phyloP scores from a whole-genome alignment of 1,284 basidiomycete species.

The Ganoderma boninense region DNA sequence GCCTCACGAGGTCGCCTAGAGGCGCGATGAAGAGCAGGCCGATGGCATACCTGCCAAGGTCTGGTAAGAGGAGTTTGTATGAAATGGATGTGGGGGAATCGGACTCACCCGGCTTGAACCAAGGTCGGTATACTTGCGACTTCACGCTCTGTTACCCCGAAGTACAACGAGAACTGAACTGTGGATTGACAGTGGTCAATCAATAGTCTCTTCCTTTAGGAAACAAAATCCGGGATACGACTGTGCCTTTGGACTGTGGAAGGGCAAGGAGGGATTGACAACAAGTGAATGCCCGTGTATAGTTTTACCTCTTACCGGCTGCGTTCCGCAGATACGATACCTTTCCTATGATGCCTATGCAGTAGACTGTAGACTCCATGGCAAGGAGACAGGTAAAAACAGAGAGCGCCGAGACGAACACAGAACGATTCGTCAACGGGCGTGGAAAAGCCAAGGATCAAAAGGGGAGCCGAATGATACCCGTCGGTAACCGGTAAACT shows the following conservation, averaged over 20 bases:
- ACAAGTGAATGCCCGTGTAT: neutral
- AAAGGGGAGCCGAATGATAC: neutral
- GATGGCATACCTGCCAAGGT: slow-evolving; percentile 48
- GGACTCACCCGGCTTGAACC: slow-evolving; percentile 55
- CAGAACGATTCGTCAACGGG: neutral
- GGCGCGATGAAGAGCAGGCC: slow-evolving; percentile 62
- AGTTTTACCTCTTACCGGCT: neutral
- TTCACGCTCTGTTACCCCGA: slow-evolving; percentile 62
- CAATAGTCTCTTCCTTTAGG: neutral
- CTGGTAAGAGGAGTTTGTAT: neutral
- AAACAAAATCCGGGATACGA: neutral
- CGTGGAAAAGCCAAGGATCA: neutral
- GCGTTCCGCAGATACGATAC: neutral
- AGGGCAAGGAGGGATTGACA: no score
- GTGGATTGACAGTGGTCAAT: slow-evolving; percentile 19
- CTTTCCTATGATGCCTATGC: neutral
- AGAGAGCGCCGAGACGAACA: neutral
- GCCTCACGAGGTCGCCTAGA: slow-evolving; percentile 59
- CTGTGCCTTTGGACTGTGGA: neutral
- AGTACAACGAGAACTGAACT: slow-evolving; percentile 65
- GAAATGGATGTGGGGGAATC: neutral
- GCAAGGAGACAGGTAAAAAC: neutral
- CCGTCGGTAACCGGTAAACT: no score
- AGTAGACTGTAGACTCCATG: no score
- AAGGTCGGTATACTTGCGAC: slow-evolving; percentile 66